A percentile compares a stretch with the other conserved stretches of the same genome.
Evolutionary conservation across 352 stramenopile species (phyloP).

Genomic region (Halophytophthora polymorphica): DNA sequence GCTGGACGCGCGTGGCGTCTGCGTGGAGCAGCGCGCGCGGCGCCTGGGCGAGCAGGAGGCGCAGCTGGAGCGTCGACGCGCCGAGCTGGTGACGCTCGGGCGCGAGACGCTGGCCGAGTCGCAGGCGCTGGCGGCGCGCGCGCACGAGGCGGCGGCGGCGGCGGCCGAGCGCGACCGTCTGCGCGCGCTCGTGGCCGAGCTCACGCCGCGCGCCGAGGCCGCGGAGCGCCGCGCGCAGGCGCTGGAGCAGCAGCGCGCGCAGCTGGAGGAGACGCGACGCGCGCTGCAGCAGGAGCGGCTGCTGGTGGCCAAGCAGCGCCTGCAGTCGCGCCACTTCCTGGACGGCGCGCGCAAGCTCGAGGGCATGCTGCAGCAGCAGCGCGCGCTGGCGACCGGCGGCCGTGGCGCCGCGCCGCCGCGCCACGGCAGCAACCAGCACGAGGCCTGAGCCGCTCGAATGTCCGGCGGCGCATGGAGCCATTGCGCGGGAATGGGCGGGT

Average conservation of each 20-base stretch:
- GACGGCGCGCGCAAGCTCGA: conserved; percentile 66
- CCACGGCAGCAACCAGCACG: conserved; percentile 18
- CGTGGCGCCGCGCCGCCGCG: background rate
- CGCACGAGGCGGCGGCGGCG: conserved; percentile 31
- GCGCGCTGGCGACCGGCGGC: conserved; percentile 7
- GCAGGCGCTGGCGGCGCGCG: conserved; percentile 34
- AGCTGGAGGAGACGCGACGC: conserved; percentile 44
- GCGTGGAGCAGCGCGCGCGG: conserved; percentile 47
- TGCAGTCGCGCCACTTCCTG: conserved; percentile 74
- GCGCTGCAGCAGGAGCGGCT: conserved; percentile 71
- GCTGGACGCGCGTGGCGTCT: conserved; percentile 41
- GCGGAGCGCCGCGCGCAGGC: conserved; percentile 30
- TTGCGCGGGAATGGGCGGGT: no score
- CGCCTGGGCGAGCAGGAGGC: conserved; percentile 48
- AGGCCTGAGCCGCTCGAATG: conserved; percentile 3
- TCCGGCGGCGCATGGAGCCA: no score
- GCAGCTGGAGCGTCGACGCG: conserved; percentile 40
- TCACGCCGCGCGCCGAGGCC: conserved; percentile 26
- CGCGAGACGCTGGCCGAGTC: conserved; percentile 68
- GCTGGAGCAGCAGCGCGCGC: conserved; percentile 44
- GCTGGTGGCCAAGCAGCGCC: conserved; percentile 63
- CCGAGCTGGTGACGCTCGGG: conserved; percentile 56
- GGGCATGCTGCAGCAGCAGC: conserved; percentile 55
- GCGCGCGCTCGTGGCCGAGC: conserved; percentile 30
- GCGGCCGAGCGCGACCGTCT: conserved; percentile 42